These are phyloP conservation scores for Bremia lactucae DNA, from an alignment of 352 stramenopile species.

Conservation along the genomic window DNA sequence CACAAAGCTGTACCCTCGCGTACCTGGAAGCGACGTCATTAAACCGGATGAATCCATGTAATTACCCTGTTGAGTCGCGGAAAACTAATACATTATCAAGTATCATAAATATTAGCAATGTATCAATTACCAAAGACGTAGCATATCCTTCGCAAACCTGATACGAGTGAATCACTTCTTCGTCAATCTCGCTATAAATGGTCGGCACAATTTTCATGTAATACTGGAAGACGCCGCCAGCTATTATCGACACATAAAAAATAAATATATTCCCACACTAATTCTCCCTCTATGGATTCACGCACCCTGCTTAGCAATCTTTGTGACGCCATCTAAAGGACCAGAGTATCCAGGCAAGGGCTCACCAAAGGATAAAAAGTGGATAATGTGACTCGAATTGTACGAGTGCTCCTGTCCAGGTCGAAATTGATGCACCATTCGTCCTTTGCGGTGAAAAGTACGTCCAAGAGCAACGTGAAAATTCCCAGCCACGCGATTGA, in stretches of 20 bases:
- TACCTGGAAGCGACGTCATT: slow-evolving; percentile 61
- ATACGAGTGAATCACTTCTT: slow-evolving; percentile 52
- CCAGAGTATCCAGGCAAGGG: slow-evolving; percentile 27
- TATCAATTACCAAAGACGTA: too few relatives aligned
- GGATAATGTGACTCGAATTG: slow-evolving; percentile 73
- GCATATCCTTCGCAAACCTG: too few relatives aligned
- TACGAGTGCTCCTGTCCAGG: slow-evolving; percentile 68
- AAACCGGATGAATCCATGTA: slow-evolving; percentile 60
- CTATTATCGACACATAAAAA: too few relatives aligned
- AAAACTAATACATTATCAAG: slow-evolving; percentile 46
- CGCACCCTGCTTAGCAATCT: slow-evolving; percentile 37
- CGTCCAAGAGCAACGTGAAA: slow-evolving; percentile 75
- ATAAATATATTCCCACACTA: too few relatives aligned
- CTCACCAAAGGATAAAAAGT: slow-evolving; percentile 66
- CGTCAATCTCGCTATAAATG: slow-evolving; percentile 71
- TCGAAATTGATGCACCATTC: slow-evolving; percentile 74
- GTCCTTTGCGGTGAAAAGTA: slow-evolving; percentile 70
- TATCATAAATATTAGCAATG: too few relatives aligned
- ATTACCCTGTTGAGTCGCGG: slow-evolving; percentile 69
- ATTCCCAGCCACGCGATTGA: slow-evolving; percentile 81
- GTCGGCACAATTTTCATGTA: slow-evolving; percentile 84
- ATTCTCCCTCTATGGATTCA: slow-evolving; percentile 1
- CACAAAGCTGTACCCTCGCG: background rate
- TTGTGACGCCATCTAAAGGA: slow-evolving; percentile 46
- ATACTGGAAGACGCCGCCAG: slow-evolving; percentile 76